These are phyloP conservation scores for Kondoa malvinella DNA, from an alignment of 768 basidiomycete species.

Conservation along the genomic window DNA sequence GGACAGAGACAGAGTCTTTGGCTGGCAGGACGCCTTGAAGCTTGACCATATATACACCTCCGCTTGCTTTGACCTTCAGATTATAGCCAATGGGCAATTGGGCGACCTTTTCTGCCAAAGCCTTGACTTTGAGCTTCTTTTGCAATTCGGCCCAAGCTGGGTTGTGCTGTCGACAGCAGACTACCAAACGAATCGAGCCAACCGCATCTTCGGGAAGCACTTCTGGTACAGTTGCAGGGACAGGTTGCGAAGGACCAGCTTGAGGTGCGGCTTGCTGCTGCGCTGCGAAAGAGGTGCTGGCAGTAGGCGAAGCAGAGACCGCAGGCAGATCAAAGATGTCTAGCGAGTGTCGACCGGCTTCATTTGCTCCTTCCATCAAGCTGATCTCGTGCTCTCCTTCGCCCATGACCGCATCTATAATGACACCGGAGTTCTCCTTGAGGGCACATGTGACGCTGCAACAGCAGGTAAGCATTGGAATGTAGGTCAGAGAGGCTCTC, in stretches of 20 bases:
- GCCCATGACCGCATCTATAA: conserved; percentile 24
- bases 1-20: conserved; percentile 53
- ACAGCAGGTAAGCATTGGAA: conserved; percentile 82
- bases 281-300: background rate
- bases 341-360: conserved; percentile 66
- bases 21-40: conserved; percentile 55
- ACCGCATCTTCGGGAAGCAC: conserved; percentile 28
- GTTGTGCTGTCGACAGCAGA: conserved; percentile 75
- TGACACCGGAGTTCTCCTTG: conserved; percentile 35
- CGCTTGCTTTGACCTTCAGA: conserved; percentile 67
- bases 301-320: background rate
- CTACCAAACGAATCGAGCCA: conserved; percentile 36
- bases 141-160: conserved; percentile 60
- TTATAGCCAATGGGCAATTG: conserved; percentile 52
- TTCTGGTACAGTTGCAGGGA: background rate
- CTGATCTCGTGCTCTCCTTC: conserved; percentile 31
- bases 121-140: conserved; percentile 56
- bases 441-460: conserved; percentile 78
- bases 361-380: conserved; percentile 46
- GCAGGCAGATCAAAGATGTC: conserved; percentile 40
- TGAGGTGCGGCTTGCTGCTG: background rate
- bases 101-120: conserved; percentile 51
- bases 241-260: background rate
- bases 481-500: conserved; percentile 30
- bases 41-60: conserved; percentile 73